Percentiles rank a stretch among this genome's conserved stretches.
phyloP scores from a whole-genome alignment of 306 rosid species.

The Alnus rubra region DNA sequence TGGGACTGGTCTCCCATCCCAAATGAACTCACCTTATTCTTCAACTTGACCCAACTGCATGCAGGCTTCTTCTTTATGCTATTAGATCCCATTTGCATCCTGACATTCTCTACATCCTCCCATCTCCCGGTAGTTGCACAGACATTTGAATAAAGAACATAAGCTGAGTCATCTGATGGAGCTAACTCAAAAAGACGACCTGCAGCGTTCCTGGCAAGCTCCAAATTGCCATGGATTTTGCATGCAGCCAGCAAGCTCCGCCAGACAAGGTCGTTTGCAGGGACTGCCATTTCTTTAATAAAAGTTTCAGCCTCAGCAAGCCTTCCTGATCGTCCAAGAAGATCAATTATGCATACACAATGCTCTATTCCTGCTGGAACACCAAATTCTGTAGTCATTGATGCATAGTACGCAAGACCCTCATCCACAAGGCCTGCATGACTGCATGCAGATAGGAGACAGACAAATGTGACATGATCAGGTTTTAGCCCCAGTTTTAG shows the following conservation, averaged over 20 bases:
- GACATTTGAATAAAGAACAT: slow-evolving; percentile 81
- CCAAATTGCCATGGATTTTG: slow-evolving; percentile 73
- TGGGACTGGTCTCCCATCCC: slow-evolving; percentile 81
- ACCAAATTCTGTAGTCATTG: slow-evolving; percentile 62
- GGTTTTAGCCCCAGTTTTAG: slow-evolving; percentile 62
- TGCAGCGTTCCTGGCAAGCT: slow-evolving; percentile 73
- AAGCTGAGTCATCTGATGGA: slow-evolving; percentile 83
- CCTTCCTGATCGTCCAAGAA: slow-evolving; percentile 92
- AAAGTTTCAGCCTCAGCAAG: slow-evolving; percentile 77
- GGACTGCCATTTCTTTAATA: slow-evolving; percentile 59
- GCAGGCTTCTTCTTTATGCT: slow-evolving; percentile 80
- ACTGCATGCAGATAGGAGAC: slow-evolving; percentile 88
- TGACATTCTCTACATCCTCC: slow-evolving; percentile 77
- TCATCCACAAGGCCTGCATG: slow-evolving; percentile 91
- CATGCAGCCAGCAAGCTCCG: slow-evolving; percentile 85
- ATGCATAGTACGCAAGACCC: slow-evolving; percentile 71
- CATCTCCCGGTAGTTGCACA: slow-evolving; percentile 79
- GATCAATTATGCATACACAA: slow-evolving; percentile 87
- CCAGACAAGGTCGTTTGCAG: slow-evolving; percentile 78
- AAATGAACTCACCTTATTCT: slow-evolving; percentile 60
- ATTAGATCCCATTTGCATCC: slow-evolving; percentile 66
- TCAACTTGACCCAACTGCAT: slow-evolving; percentile 86
- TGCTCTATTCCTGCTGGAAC: slow-evolving; percentile 74
- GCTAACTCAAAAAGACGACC: slow-evolving; percentile 64
- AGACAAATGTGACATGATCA: slow-evolving; percentile 87